Conservation (phyloP, 2,329 filamentous ascomycete genomes). For the Colletotrichum chrysophilum region DNA sequence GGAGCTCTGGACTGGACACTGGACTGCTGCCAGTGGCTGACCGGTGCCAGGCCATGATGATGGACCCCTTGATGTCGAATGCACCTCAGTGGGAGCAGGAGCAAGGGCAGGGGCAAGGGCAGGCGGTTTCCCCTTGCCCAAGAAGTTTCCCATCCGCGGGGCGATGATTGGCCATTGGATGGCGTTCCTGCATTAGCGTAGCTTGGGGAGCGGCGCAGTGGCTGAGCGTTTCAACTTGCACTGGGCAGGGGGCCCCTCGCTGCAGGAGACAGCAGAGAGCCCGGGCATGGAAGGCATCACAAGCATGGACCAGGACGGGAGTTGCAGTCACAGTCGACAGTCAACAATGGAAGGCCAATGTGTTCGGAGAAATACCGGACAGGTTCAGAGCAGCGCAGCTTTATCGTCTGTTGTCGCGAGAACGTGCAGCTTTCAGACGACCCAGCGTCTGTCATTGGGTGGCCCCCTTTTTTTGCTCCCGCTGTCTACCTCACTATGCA, state of each 20-base stretch:
- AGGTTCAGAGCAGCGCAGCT: not conserved
- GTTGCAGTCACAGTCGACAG: not conserved
- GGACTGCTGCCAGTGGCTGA: not conserved
- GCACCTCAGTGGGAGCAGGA: not conserved
- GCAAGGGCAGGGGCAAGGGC: not conserved
- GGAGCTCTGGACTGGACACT: not conserved
- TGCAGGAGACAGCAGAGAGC: not conserved
- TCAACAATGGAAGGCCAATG: not conserved
- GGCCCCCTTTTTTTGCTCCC: not conserved
- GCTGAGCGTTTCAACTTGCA: constrained; percentile 25
- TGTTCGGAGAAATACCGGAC: not conserved
- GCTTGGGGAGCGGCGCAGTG: constrained; percentile 4
- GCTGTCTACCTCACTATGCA: not conserved
- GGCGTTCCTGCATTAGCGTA: constrained; percentile 22
- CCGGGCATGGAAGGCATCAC: not conserved
- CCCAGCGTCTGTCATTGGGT: not conserved
- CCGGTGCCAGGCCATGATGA: not conserved
- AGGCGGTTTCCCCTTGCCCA: not conserved
- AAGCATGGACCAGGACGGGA: not conserved
- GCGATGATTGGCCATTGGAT: not conserved
- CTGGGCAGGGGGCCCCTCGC: not conserved
- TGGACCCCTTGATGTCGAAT: not conserved
- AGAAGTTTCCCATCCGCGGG: constrained; percentile 1
- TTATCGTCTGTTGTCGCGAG: not conserved
- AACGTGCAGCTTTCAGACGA: not conserved